These are phyloP conservation scores for Ustilago bromivora DNA, from an alignment of 1,284 basidiomycete genomes.

Conservation along the genomic window DNA sequence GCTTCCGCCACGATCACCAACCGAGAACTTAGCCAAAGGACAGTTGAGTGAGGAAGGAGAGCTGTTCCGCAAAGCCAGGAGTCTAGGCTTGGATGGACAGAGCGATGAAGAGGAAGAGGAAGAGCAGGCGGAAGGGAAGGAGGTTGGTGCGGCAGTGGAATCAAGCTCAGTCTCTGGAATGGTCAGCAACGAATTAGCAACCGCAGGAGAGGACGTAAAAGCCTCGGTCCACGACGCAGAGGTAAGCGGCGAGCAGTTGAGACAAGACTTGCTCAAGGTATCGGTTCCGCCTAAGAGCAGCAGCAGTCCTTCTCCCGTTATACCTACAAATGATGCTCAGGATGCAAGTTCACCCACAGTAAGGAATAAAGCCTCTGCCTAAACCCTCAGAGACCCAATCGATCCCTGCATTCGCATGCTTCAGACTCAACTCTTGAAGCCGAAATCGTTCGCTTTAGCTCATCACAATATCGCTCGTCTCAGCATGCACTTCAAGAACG, in stretches of 20 bases:
- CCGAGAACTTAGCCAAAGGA: constrained; percentile 47
- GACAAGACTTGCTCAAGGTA: constrained; percentile 50
- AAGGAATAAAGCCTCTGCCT: no score
- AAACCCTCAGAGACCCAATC: no score
- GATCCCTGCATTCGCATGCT: no score
- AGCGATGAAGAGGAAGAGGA: constrained; percentile 23
- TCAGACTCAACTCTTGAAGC: no score
- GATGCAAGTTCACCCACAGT: neutral
- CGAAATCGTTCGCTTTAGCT: no score
- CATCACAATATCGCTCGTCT: neutral
- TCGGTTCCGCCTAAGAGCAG: constrained; percentile 36
- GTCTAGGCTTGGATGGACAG: constrained; percentile 34
- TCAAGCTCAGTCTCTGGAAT: neutral
- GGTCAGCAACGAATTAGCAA: neutral
- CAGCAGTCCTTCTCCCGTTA: neutral
- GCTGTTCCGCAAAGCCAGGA: constrained; percentile 59
- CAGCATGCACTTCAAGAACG: neutral
- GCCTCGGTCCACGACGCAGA: constrained; percentile 28
- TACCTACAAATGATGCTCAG: neutral
- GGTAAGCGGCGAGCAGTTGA: constrained; percentile 53
- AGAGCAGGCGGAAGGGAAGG: neutral
- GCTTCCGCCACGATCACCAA: constrained; percentile 21
- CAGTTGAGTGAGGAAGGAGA: constrained; percentile 63
- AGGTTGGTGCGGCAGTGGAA: neutral
- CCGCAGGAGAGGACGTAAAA: neutral